These are phyloP conservation scores for Chimonanthus salicifolius DNA, from an alignment of 164 flowering plant genomes.

Conservation along the genomic window DNA sequence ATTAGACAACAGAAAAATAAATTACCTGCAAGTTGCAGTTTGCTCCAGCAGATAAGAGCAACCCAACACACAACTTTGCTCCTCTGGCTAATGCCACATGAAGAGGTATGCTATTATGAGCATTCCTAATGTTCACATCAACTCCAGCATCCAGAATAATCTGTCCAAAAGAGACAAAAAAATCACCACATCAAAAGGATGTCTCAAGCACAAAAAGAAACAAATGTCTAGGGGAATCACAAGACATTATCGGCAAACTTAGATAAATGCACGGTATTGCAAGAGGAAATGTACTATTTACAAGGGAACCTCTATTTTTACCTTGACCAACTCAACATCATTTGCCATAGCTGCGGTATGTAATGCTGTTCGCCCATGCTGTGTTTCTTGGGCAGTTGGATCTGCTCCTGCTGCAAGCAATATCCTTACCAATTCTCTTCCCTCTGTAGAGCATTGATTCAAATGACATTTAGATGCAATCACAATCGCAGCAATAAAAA, in stretches of 20 bases:
- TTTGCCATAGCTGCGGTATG: conserved; percentile 95
- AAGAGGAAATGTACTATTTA: not conserved
- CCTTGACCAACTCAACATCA: conserved; percentile 89
- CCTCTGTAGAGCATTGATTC: conserved; percentile 39
- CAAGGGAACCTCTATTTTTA: conserved; percentile 13
- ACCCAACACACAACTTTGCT: conserved; percentile 80
- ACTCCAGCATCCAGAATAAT: conserved; percentile 92
- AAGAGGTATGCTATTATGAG: conserved; percentile 81
- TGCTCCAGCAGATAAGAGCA: conserved; percentile 87
- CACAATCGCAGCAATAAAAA: not conserved
- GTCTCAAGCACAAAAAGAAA: not conserved
- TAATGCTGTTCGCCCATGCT: conserved; percentile 78
- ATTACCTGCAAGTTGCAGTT: conserved; percentile 83
- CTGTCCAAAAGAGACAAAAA: conserved; percentile 28
- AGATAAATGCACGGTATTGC: not conserved
- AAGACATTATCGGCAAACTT: not conserved
- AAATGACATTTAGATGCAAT: conserved; percentile 1
- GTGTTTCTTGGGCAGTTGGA: conserved; percentile 78
- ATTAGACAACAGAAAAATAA: not conserved
- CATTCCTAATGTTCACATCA: conserved; percentile 83
- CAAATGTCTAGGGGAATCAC: not conserved
- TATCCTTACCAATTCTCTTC: conserved; percentile 74
- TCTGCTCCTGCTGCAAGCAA: conserved; percentile 95
- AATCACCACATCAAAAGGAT: not conserved
- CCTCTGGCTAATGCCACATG: conserved; percentile 98